Evolutionary conservation across 257 asterid genomes (phyloP).

Genomic region (Linderniella brevidens): DNA sequence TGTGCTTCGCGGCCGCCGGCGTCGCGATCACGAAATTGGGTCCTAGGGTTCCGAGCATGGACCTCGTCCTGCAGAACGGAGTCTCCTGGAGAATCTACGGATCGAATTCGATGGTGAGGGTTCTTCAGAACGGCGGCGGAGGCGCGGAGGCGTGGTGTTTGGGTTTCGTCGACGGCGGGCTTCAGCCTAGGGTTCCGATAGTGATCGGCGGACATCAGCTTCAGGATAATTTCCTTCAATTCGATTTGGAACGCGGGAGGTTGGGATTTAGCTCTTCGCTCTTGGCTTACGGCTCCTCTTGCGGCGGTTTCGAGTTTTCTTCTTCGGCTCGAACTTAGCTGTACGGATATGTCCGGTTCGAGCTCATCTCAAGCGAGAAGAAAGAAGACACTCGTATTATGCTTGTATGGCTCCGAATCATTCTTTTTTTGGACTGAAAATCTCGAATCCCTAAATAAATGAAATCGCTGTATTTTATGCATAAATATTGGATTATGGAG

Average conservation of each 20-base stretch:
- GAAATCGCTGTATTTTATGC: too few relatives aligned
- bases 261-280: conserved; percentile 21
- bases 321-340: background rate
- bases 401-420: too few relatives aligned
- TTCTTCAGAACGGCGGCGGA: background rate
- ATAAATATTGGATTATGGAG: too few relatives aligned
- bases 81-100: conserved; percentile 21
- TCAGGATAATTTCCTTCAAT: conserved; percentile 21
- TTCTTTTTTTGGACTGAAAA: too few relatives aligned
- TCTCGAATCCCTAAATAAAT: too few relatives aligned
- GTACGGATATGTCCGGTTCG: too few relatives aligned
- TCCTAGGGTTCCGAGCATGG: conserved; percentile 16
- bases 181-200: conserved; percentile 10
- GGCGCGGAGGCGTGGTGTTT: conserved; percentile 18
- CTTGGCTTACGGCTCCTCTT: conserved; percentile 5
- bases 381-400: too few relatives aligned
- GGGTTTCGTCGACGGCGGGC: conserved; percentile 21
- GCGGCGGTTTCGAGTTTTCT: conserved; percentile 8
- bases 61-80: conserved; percentile 11
- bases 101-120: conserved; percentile 22
- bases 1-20: conserved; percentile 12
- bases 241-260: conserved; percentile 17
- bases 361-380: too few relatives aligned
- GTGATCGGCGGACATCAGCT: conserved; percentile 25
- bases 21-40: conserved; percentile 7